These are phyloP conservation scores for Colletotrichum sojae DNA, from an alignment of 2,329 filamentous ascomycete species.

Conservation along the genomic window DNA sequence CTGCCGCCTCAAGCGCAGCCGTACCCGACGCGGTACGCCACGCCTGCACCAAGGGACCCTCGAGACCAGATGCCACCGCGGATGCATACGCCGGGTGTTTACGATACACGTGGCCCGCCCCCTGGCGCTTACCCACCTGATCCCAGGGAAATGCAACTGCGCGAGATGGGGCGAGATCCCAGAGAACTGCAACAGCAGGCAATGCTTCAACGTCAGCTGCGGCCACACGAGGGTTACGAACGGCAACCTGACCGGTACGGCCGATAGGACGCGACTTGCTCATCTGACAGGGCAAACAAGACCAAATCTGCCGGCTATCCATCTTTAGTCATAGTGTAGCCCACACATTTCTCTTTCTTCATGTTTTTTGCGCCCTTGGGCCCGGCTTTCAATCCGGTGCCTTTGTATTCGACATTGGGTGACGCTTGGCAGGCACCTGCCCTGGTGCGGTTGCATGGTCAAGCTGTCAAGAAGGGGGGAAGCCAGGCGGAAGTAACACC, in stretches of 20 bases:
- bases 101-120: constrained; percentile 59
- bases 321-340: too few relatives aligned
- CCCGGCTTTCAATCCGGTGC: too few relatives aligned
- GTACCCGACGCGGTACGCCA: constrained; percentile 60
- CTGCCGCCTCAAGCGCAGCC: constrained; percentile 56
- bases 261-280: constrained; percentile 48
- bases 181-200: constrained; percentile 41
- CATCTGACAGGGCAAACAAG: neutral
- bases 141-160: constrained; percentile 51
- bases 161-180: constrained; percentile 53
- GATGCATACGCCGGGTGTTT: constrained; percentile 62
- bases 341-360: too few relatives aligned
- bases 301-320: too few relatives aligned
- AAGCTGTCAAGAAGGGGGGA: too few relatives aligned
- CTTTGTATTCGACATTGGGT: too few relatives aligned
- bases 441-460: too few relatives aligned
- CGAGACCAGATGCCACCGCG: constrained; percentile 60
- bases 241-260: constrained; percentile 60
- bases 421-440: too few relatives aligned
- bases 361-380: too few relatives aligned
- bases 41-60: constrained; percentile 57
- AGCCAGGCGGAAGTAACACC: neutral
- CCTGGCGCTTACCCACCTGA: constrained; percentile 53
- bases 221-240: constrained; percentile 62
- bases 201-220: constrained; percentile 58